Percentiles rank a stretch among this genome's conserved stretches.
Conservation (phyloP, 148 eudicot genomes). For the Vaccinium myrtillus region DNA sequence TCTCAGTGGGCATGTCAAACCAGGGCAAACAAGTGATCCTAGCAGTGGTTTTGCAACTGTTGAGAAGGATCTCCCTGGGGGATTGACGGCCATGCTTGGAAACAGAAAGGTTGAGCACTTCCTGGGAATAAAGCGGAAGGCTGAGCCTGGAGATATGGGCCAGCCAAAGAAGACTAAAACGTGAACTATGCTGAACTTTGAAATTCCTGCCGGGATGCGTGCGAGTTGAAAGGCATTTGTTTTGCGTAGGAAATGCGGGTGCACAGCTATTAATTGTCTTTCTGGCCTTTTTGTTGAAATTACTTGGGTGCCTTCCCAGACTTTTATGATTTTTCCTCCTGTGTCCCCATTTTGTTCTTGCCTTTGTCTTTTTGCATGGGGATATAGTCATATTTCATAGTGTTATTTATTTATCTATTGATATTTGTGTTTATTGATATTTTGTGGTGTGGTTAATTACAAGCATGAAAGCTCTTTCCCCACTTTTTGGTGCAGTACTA, state of each 20-base stretch:
- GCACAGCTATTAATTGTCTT: background rate
- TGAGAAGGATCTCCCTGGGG: conserved; percentile 83
- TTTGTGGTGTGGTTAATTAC: too few species aligned
- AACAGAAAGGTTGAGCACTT: conserved; percentile 96
- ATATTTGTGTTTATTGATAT: too few species aligned
- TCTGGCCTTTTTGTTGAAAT: too few species aligned
- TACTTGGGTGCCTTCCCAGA: too few species aligned
- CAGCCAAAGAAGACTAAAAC: conserved; percentile 62
- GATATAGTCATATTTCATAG: too few species aligned
- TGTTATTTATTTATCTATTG: too few species aligned
- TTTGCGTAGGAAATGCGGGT: background rate
- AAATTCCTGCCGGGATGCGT: background rate
- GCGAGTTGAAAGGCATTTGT: background rate
- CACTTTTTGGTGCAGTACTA: too few species aligned
- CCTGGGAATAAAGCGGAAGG: conserved; percentile 81
- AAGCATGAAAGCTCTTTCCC: too few species aligned
- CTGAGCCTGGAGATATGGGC: conserved; percentile 43
- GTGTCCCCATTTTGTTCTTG: too few species aligned
- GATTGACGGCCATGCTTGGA: conserved; percentile 98
- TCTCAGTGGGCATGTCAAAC: conserved; percentile 85
- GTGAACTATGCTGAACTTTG: conserved; percentile 9
- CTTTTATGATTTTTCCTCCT: too few species aligned
- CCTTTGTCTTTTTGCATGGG: too few species aligned
- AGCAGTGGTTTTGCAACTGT: conserved; percentile 94
- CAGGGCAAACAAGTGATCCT: conserved; percentile 97